Percentiles rank a stretch among this genome's conserved stretches.
Conservation (phyloP, 2,329 filamentous ascomycete species). For the Penicillium brasilianum region DNA sequence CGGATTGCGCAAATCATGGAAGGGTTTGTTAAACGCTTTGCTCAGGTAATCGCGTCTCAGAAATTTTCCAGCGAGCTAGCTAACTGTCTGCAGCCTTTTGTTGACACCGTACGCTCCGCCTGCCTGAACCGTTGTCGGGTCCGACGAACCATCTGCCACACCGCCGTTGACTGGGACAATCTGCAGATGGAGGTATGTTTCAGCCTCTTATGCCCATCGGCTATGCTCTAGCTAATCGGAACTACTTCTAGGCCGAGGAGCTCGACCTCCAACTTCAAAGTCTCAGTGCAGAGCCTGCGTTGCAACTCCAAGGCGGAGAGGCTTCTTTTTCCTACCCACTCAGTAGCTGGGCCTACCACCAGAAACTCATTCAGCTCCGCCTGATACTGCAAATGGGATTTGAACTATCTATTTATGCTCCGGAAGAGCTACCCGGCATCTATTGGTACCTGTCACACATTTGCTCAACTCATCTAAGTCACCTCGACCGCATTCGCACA, state of each 20-base stretch:
- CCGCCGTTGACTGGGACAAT: constrained; percentile 80
- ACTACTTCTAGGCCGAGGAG: constrained; percentile 60
- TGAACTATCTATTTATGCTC: constrained; percentile 86
- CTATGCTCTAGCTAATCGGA: constrained; percentile 12
- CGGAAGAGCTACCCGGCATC: constrained; percentile 83
- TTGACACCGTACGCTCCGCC: constrained; percentile 81
- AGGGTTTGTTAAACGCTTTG: constrained; percentile 61
- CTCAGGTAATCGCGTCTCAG: constrained; percentile 44
- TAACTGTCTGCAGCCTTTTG: constrained; percentile 63
- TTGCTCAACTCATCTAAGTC: constrained; percentile 67
- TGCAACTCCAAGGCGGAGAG: constrained; percentile 59
- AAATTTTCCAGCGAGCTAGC: not conserved
- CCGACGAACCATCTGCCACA: constrained; percentile 85
- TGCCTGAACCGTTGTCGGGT: constrained; percentile 91
- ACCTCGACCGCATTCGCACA: constrained; percentile 74
- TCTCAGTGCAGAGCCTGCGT: constrained; percentile 64
- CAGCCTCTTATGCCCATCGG: not conserved
- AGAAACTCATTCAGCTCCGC: constrained; percentile 88
- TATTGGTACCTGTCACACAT: constrained; percentile 87
- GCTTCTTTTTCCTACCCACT: constrained; percentile 72
- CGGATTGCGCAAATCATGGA: constrained; percentile 77
- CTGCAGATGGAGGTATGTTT: constrained; percentile 73
- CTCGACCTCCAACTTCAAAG: constrained; percentile 71
- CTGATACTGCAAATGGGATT: constrained; percentile 90
- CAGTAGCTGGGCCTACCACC: constrained; percentile 85